Base-by-base conservation (phyloP, 129 eudicot species). In the Daucus carota region DNA sequence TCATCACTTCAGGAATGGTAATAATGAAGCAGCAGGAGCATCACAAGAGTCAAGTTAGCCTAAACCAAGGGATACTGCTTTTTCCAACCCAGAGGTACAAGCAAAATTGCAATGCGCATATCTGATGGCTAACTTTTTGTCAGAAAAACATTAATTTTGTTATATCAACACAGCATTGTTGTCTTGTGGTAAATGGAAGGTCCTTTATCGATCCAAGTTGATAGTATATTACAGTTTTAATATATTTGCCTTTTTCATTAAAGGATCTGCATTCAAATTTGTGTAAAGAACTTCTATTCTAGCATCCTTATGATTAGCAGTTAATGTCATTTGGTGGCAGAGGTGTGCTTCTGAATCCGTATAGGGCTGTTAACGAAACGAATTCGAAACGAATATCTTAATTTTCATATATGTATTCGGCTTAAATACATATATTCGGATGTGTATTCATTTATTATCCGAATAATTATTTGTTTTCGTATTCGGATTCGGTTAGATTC, bases 21-120 rank as follows among this genome's bases (percentile, higher is more conserved):
- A 78, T 66, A 81, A 72, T 44, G 81, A 75, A 42, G 80, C 43
- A 18, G 78, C 50, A 36, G 80, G 76, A 79, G 78, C 75, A 48
- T 43, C 59, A 32, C 67, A 18, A 59, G 36, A 16, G 8, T 38
- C 15, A 38, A 13, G 40, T 18, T 63, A 24, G 68, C 77, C 63
- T 47, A 73, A 32, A 20, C 14, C 63, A 54, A 54, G 5, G n/a
- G 24, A 6, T 20, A n/a, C n/a, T n/a, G n/a, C n/a, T n/a, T n/a
- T n/a, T n/a, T n/a, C n/a, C n/a, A n/a, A n/a, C n/a, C n/a, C n/a
- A n/a, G 16, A 70, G 18, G 48, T 43, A 70, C 44, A 24, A n/a
- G n/a, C n/a, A n/a, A n/a, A n/a, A n/a, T n/a, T 40, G n/a, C 11
- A 2, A 40, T 22, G 34, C 4, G 11, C 63, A 52, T 36, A 24